These are phyloP conservation scores for Nicotiana obtusifolia DNA, from an alignment of 257 asterid species.

Conservation along the genomic window DNA sequence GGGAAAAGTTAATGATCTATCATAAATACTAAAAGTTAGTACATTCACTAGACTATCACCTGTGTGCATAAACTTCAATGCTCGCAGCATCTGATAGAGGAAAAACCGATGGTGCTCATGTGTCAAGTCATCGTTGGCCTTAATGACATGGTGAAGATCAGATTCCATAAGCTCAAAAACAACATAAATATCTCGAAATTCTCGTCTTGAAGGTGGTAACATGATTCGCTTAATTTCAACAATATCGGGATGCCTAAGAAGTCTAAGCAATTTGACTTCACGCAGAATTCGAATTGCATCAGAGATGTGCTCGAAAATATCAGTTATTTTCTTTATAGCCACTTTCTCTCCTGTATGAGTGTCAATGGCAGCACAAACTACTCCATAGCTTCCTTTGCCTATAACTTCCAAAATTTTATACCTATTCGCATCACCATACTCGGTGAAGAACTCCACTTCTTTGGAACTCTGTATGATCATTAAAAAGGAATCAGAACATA, in stretches of 20 bases:
- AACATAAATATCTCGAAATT: constrained; percentile 78
- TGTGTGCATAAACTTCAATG: constrained; percentile 84
- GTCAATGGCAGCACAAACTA: constrained; percentile 89
- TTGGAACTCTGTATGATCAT: constrained; percentile 43
- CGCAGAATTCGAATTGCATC: constrained; percentile 86
- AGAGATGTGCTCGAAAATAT: constrained; percentile 79
- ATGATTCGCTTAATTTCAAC: constrained; percentile 87
- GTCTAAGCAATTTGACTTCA: constrained; percentile 83
- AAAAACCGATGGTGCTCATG: constrained; percentile 87
- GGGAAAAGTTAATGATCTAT: background rate
- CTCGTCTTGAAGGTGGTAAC: constrained; percentile 85
- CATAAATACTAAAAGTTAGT: background rate
- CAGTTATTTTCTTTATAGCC: constrained; percentile 82
- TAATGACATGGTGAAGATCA: constrained; percentile 92
- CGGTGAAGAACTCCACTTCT: constrained; percentile 68
- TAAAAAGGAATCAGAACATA: constrained; percentile 9
- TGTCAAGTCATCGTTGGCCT: constrained; percentile 92
- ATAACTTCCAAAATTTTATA: constrained; percentile 80
- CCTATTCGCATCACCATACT: constrained; percentile 80
- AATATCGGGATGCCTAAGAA: constrained; percentile 84
- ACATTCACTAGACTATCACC: constrained; percentile 30
- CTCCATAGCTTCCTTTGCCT: constrained; percentile 96
- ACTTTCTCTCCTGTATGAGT: constrained; percentile 88
- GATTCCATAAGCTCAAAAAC: constrained; percentile 97
- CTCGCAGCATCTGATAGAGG: constrained; percentile 87